Evolutionary conservation across 257 asterid species (phyloP).

Genomic region (Thymus mandschuricus): DNA sequence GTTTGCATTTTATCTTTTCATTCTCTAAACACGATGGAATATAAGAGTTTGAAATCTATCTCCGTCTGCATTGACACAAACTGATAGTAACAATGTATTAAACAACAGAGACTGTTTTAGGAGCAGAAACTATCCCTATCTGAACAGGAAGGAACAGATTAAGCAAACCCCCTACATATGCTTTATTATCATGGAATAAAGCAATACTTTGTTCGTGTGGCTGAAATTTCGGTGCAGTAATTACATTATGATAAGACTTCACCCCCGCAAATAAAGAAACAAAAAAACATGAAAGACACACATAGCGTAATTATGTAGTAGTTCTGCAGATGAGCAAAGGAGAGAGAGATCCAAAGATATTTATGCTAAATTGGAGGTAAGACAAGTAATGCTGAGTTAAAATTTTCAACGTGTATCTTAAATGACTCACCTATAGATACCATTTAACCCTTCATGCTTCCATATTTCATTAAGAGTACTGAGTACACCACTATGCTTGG

Average conservation of each 20-base stretch:
- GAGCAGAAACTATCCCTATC: conserved; percentile 11
- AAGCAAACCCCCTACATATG: conserved; percentile 6
- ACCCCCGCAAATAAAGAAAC: background rate
- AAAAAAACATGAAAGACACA: background rate
- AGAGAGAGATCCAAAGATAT: background rate
- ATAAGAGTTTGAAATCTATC: background rate
- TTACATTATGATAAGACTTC: background rate
- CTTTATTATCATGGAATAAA: conserved; percentile 3
- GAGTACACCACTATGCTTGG: conserved; percentile 48
- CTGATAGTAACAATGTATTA: background rate
- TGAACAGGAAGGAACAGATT: conserved; percentile 5
- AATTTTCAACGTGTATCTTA: background rate
- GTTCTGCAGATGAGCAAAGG: conserved; percentile 8
- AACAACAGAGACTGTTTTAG: background rate
- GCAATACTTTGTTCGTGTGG: background rate
- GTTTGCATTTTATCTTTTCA: background rate
- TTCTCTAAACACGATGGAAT: background rate
- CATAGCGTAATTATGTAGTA: background rate
- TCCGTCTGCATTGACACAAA: conserved; percentile 1
- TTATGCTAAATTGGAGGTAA: conserved; percentile 4
- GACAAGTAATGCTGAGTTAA: conserved; percentile 1
- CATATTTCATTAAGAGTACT: conserved; percentile 48
- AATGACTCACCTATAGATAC: conserved; percentile 55
- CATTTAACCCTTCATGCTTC: conserved; percentile 56
- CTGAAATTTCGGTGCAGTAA: background rate